Base-by-base conservation (phyloP, 1,284 basidiomycete genomes). In the Cutaneotrichosporon dermatis region DNA sequence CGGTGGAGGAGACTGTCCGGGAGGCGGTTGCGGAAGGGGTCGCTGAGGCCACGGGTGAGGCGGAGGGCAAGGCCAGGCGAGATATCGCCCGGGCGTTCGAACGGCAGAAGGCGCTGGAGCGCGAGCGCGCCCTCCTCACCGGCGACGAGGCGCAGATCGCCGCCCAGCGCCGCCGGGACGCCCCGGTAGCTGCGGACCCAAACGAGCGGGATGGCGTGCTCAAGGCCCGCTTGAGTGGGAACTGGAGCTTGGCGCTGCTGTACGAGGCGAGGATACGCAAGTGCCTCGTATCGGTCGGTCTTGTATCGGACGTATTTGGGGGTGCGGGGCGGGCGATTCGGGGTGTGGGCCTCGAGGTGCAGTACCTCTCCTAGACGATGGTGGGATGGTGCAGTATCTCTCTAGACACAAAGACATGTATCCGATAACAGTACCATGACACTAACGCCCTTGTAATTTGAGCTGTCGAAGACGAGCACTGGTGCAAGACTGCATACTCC, bases 201-300 rank as follows among this genome's bases (percentile, higher is more conserved):
- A 58, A 65, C 11, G 74, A 77, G 34, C 62, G 77, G 9, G 76
- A 79, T 60, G 92, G 93, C 5, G 90, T 97, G 0, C 82, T 98
- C 53, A 97, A 97, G 79, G 88, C 90, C 4, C 84, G 90, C 55
- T 83, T 91, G 16, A 92, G 91, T 0, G 94, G 92, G 0, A 90
- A 87, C 62, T 89, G 90, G 66, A 88, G 92, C 66, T 82, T 96
- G 36, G 88, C 93, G 5, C 76, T 98, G 39, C 84, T 97, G 72
- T 98, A 94, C 90, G 92, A 97, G 80, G 90, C 92, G 6, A 85
- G 92, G n/a, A 79, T 97, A 68, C 84, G 87, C 48, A 91, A 92
- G 69, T 88, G 93, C 79, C 82, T 98, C 13, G 86, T 98, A 65
- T 90, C 90, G 61, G 77, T 95, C 36, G 94, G 94, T 3, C 85